Percentiles rank a stretch among this genome's conserved stretches.
Evolutionary conservation across 2,329 filamentous ascomycete genomes (phyloP).

Genomic region (Drechslera avenae): DNA sequence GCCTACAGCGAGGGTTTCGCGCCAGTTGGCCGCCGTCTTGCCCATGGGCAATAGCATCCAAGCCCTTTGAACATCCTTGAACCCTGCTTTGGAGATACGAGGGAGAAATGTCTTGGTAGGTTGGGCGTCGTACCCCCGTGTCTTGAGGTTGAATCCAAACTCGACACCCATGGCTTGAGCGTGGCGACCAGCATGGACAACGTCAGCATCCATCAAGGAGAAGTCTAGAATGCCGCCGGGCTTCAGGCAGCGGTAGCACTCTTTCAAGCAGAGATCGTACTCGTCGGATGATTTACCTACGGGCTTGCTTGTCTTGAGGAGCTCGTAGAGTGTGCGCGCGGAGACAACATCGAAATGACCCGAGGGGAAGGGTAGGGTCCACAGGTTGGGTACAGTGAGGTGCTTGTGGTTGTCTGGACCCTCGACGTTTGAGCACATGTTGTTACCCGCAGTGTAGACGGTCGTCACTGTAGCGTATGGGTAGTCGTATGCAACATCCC

Average conservation of each 20-base stretch:
- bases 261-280: constrained; percentile 81
- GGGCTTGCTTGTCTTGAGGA: constrained; percentile 72
- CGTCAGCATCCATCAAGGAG: constrained; percentile 84
- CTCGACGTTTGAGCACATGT: constrained; percentile 58
- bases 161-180: constrained; percentile 86
- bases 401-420: constrained; percentile 88
- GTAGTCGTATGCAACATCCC: constrained; percentile 87
- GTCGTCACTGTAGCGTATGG: constrained; percentile 87
- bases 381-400: constrained; percentile 76
- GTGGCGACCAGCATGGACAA: constrained; percentile 80
- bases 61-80: constrained; percentile 77
- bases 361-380: constrained; percentile 81
- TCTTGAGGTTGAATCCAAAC: constrained; percentile 88
- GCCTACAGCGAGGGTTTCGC: constrained; percentile 44
- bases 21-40: constrained; percentile 48
- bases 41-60: constrained; percentile 93
- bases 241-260: constrained; percentile 90
- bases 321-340: constrained; percentile 81
- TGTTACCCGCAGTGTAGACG: constrained; percentile 65
- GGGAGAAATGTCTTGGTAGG: constrained; percentile 82
- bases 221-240: constrained; percentile 94
- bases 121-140: constrained; percentile 83
- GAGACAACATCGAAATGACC: constrained; percentile 91
- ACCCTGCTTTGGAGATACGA: constrained; percentile 75
- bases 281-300: constrained; percentile 65